Conservation (phyloP, 208 protist species). For the Trypanosoma avium region DNA sequence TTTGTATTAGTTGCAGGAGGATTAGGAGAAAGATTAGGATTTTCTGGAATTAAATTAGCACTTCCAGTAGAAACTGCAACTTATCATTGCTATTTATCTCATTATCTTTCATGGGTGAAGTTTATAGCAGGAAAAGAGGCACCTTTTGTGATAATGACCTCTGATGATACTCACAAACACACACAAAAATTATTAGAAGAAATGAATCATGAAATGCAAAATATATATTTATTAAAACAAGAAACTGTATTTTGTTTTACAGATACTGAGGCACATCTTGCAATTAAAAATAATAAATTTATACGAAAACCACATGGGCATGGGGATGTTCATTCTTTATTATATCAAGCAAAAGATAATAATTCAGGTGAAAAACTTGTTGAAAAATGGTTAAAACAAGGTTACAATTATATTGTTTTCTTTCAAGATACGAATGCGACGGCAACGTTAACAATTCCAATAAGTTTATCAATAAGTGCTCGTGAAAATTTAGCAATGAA, state of each 20-base stretch:
- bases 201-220: slow-evolving; percentile 56
- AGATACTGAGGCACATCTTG: slow-evolving; percentile 74
- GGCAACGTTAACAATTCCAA: slow-evolving; percentile 64
- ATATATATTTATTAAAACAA: slow-evolving; percentile 87
- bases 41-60: slow-evolving; percentile 85
- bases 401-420: slow-evolving; percentile 82
- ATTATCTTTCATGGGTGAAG: slow-evolving; percentile 70
- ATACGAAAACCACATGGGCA: slow-evolving; percentile 93
- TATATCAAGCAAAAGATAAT: slow-evolving; percentile 51
- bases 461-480: slow-evolving; percentile 80
- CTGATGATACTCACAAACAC: slow-evolving; percentile 85
- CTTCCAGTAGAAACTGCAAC: slow-evolving; percentile 90
- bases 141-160: slow-evolving; percentile 95
- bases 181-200: slow-evolving; percentile 72
- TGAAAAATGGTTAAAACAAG: slow-evolving; percentile 47
- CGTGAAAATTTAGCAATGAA: slow-evolving; percentile 77
- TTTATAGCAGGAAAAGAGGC: slow-evolving; percentile 36
- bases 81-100: slow-evolving; percentile 69
- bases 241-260: slow-evolving; percentile 87
- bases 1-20: slow-evolving; percentile 93
- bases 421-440: slow-evolving; percentile 95
- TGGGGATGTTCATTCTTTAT: slow-evolving; percentile 92
- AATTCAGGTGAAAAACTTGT: slow-evolving; percentile 29
- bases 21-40: slow-evolving; percentile 92
- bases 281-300: slow-evolving; percentile 49